These are phyloP conservation scores for Colletotrichum australisinense DNA, from an alignment of 2,329 filamentous ascomycete genomes.

Conservation along the genomic window DNA sequence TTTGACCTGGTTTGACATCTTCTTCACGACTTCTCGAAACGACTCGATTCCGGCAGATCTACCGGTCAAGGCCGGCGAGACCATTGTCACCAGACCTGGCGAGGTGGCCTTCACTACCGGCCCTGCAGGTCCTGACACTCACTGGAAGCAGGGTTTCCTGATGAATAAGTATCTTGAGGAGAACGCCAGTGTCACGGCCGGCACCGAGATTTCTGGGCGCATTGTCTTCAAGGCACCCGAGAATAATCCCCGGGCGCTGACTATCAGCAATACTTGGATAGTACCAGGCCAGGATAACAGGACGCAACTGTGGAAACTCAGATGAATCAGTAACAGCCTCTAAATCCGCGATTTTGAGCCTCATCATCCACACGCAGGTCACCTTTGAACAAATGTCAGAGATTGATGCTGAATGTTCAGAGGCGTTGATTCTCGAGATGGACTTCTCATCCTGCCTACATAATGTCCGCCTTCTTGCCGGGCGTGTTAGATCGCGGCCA, in stretches of 20 bases:
- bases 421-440: neutral
- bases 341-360: neutral
- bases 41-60: slow-evolving; percentile 58
- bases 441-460: neutral
- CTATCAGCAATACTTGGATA: slow-evolving; percentile 74
- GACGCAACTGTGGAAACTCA: slow-evolving; percentile 63
- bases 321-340: slow-evolving; percentile 42
- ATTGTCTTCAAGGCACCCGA: slow-evolving; percentile 78
- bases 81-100: slow-evolving; percentile 66
- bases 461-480: neutral
- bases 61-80: slow-evolving; percentile 70
- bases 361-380: neutral
- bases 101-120: slow-evolving; percentile 91
- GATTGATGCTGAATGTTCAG: neutral
- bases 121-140: slow-evolving; percentile 79
- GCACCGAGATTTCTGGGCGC: slow-evolving; percentile 71
- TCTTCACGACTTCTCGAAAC: slow-evolving; percentile 77
- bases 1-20: slow-evolving; percentile 93
- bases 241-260: slow-evolving; percentile 76
- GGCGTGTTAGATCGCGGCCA: neutral
- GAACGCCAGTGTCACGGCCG: slow-evolving; percentile 59
- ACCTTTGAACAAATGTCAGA: neutral
- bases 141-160: slow-evolving; percentile 90
- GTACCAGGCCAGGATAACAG: slow-evolving; percentile 53
- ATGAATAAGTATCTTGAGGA: slow-evolving; percentile 71